These are phyloP conservation scores for Asclepias syriaca DNA, from an alignment of 257 asterid species.

Conservation along the genomic window DNA sequence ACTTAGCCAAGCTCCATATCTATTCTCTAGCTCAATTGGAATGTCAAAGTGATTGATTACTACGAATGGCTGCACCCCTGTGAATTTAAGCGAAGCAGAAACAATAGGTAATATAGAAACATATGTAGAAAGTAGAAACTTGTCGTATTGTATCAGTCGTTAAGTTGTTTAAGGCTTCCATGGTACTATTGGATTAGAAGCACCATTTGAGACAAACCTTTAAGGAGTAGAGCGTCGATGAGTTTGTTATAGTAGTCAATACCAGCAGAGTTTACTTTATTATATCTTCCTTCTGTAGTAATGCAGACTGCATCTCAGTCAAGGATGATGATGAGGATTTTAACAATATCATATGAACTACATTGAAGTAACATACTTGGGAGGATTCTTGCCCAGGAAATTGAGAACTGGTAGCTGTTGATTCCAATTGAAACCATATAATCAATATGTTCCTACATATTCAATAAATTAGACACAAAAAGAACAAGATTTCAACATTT, in stretches of 20 bases:
- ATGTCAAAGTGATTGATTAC: conserved; percentile 48
- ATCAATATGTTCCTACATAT: conserved; percentile 42
- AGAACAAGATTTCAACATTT: too few species aligned
- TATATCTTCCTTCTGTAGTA: conserved; percentile 50
- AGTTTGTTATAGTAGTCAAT: conserved; percentile 26
- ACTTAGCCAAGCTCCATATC: conserved; percentile 57
- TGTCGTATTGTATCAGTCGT: background rate
- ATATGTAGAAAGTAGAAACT: too few species aligned
- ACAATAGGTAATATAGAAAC: background rate
- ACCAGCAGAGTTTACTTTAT: conserved; percentile 35
- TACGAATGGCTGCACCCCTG: conserved; percentile 57
- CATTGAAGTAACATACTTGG: conserved; percentile 33
- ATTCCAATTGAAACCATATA: conserved; percentile 58
- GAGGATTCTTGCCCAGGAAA: conserved; percentile 67
- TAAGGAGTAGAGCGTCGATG: conserved; percentile 47
- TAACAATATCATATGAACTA: background rate
- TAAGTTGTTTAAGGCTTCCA: background rate
- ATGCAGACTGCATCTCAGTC: background rate
- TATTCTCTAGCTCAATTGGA: conserved; percentile 62
- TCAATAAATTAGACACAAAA: too few species aligned
- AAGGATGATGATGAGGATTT: background rate
- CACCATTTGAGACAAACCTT: conserved; percentile 23
- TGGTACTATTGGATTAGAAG: too few species aligned
- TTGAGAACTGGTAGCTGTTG: conserved; percentile 59
- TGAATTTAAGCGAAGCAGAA: background rate